These are phyloP conservation scores for Musa schizocarpa DNA, from an alignment of 176 grass and related monocot genomes.

Conservation along the genomic window DNA sequence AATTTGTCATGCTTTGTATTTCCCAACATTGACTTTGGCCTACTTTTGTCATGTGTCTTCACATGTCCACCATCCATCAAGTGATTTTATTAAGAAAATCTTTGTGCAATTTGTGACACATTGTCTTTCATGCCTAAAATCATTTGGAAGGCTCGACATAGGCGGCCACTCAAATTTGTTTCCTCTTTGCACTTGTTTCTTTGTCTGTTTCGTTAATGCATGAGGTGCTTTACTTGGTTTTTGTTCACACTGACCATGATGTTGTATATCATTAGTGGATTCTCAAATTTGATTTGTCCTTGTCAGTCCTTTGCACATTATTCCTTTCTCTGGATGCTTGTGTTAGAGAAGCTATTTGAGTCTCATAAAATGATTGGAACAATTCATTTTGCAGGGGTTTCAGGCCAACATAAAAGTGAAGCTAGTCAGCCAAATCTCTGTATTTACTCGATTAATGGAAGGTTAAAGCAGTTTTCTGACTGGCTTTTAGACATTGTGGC, in stretches of 20 bases:
- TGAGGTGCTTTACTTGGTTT: neutral
- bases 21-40: too few species aligned
- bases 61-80: too few species aligned
- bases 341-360: neutral
- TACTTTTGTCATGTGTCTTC: too few species aligned
- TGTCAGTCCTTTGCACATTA: neutral
- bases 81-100: too few species aligned
- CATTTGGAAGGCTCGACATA: too few species aligned
- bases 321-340: neutral
- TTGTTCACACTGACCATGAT: neutral
- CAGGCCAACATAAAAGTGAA: slow-evolving; percentile 36
- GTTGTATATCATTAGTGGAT: neutral
- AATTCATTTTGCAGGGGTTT: slow-evolving; percentile 3
- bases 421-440: slow-evolving; percentile 32
- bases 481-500: slow-evolving; percentile 96
- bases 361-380: neutral
- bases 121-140: too few species aligned
- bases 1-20: too few species aligned
- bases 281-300: neutral
- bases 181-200: too few species aligned
- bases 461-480: slow-evolving; percentile 81
- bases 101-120: too few species aligned
- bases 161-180: too few species aligned
- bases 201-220: neutral
- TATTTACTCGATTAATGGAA: slow-evolving; percentile 83